Evolutionary conservation across 768 basidiomycete species (phyloP).

Genomic region (Crucibulum laeve): DNA sequence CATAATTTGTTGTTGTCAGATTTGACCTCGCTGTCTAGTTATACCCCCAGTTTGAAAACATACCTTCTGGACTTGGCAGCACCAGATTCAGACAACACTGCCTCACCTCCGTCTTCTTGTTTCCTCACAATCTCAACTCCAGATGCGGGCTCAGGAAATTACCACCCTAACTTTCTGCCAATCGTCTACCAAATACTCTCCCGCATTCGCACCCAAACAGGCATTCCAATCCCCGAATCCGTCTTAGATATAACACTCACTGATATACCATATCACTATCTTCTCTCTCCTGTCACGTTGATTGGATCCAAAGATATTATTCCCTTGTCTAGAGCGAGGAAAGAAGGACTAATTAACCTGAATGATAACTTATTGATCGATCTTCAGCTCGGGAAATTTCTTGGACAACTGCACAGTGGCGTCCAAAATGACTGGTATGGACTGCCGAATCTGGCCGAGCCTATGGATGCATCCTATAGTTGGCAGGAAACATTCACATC

Average conservation of each 20-base stretch:
- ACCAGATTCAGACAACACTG: background rate
- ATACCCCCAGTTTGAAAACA: conserved; percentile 2
- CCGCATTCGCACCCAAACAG: conserved; percentile 37
- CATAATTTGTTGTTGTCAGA: background rate
- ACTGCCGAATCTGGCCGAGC: conserved; percentile 26
- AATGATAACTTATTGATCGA: conserved; percentile 45
- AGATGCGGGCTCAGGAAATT: conserved; percentile 8
- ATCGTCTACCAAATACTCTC: conserved; percentile 33
- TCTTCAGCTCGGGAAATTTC: conserved; percentile 54
- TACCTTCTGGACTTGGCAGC: conserved; percentile 11
- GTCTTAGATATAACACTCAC: conserved; percentile 43
- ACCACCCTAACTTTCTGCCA: conserved; percentile 31
- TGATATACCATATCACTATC: conserved; percentile 44
- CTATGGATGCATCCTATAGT: conserved; percentile 45
- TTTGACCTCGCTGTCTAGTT: conserved; percentile 1
- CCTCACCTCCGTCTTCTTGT: conserved; percentile 12
- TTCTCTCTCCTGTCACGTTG: conserved; percentile 42
- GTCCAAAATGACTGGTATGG: conserved; percentile 82
- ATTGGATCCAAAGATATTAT: conserved; percentile 29
- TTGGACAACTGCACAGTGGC: conserved; percentile 57
- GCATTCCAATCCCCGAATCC: conserved; percentile 46
- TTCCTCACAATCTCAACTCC: conserved; percentile 25
- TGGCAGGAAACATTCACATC: conserved; percentile 75
- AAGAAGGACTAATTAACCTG: conserved; percentile 25
- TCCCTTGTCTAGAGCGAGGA: conserved; percentile 34